A percentile compares a stretch with the other conserved stretches of the same genome.
phyloP scores from a whole-genome alignment of 495 filamentous ascomycete genomes.

The Trichoderma reesei region DNA sequence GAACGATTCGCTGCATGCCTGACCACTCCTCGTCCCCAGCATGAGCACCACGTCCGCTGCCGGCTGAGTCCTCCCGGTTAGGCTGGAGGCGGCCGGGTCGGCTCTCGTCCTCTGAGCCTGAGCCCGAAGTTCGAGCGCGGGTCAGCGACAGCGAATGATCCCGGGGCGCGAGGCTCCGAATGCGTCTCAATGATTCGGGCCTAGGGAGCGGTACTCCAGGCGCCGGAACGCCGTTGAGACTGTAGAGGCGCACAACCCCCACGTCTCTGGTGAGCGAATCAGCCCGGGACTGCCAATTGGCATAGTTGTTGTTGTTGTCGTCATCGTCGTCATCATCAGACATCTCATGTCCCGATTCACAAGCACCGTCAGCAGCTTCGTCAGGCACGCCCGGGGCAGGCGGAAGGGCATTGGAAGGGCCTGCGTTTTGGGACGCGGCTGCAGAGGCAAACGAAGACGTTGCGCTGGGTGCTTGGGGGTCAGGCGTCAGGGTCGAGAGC shows the following conservation, averaged over 20 bases:
- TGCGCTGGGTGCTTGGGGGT: conserved; percentile 67
- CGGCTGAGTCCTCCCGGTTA: not conserved
- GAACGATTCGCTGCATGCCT: conserved; percentile 59
- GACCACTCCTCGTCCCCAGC: conserved; percentile 41
- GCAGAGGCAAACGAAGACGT: conserved; percentile 72
- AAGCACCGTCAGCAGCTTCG: conserved; percentile 25
- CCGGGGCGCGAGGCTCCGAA: too few relatives aligned
- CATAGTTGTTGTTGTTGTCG: not conserved
- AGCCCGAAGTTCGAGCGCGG: not conserved
- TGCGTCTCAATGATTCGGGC: too few relatives aligned
- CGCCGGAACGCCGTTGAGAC: too few relatives aligned
- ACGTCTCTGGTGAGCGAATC: too few relatives aligned
- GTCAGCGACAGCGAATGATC: not conserved
- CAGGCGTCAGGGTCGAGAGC: conserved; percentile 67
- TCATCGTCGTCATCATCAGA: conserved; percentile 22
- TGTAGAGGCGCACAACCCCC: too few relatives aligned
- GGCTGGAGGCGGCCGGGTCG: not conserved
- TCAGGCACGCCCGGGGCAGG: conserved; percentile 21
- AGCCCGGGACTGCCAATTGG: not conserved
- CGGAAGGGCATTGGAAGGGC: conserved; percentile 29
- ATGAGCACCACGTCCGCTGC: not conserved
- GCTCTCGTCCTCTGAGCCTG: conserved; percentile 18
- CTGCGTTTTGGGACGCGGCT: conserved; percentile 36
- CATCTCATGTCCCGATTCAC: conserved; percentile 31
- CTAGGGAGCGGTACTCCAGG: too few relatives aligned